A percentile compares a stretch with the other conserved stretches of the same genome.
Conservation (phyloP, 2,329 filamentous ascomycete genomes). For the Ophiostoma sp. region DNA sequence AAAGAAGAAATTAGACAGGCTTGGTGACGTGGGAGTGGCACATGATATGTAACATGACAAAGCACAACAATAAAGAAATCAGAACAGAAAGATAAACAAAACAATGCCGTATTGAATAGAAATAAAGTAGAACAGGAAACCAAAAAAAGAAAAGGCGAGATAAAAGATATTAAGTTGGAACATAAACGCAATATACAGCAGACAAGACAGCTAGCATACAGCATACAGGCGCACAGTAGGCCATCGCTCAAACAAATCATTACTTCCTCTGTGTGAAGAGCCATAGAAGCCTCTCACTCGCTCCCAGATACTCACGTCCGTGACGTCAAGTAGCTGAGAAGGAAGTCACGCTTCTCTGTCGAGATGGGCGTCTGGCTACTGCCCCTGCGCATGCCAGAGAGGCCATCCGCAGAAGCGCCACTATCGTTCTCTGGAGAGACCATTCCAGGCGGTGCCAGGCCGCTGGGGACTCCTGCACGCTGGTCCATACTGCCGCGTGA, state of each 20-base stretch:
- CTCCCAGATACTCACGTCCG: conserved; percentile 32
- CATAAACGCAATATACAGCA: too few relatives aligned
- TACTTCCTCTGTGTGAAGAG: too few relatives aligned
- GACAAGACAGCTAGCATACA: not conserved
- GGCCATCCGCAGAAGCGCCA: conserved; percentile 27
- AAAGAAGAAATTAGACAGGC: not conserved
- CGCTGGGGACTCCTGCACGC: not conserved
- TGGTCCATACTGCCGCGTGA: conserved; percentile 17
- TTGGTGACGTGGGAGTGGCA: not conserved
- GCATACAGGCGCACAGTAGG: too few relatives aligned
- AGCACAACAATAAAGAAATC: not conserved
- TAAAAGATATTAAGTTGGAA: too few relatives aligned
- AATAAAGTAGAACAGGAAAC: not conserved
- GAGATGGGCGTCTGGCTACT: conserved; percentile 55
- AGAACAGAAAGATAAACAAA: not conserved
- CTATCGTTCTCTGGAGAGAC: not conserved
- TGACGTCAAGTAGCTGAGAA: conserved; percentile 67
- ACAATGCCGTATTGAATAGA: not conserved
- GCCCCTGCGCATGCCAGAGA: conserved; percentile 33
- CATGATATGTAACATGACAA: not conserved
- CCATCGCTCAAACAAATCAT: too few relatives aligned
- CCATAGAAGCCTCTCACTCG: too few relatives aligned
- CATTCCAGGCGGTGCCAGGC: not conserved
- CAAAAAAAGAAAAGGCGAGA: too few relatives aligned
- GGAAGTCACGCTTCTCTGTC: conserved; percentile 66